These are phyloP conservation scores for Cytospora schulzeri DNA, from an alignment of 2,329 filamentous ascomycete genomes.

Conservation along the genomic window DNA sequence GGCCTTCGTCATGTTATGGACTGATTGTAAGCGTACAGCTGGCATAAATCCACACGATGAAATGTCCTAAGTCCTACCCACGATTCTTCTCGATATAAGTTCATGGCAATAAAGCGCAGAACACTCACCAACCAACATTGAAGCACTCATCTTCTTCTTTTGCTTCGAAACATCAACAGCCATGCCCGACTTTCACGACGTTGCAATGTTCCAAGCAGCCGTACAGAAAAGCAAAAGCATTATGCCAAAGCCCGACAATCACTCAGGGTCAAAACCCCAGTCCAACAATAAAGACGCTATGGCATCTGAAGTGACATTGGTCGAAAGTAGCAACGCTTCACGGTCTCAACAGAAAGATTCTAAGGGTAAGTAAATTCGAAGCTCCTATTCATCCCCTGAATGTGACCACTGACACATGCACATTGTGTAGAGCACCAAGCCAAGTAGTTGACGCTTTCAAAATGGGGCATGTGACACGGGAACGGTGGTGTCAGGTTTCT, in stretches of 20 bases:
- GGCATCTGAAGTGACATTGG: constrained; percentile 5
- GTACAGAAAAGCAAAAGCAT: constrained; percentile 7
- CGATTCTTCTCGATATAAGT: too few relatives aligned
- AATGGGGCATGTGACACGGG: not conserved
- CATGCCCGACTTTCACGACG: constrained; percentile 9
- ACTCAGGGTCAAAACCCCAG: too few relatives aligned
- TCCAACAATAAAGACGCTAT: not conserved
- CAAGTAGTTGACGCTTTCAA: not conserved
- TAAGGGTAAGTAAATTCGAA: not conserved
- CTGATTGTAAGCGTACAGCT: too few relatives aligned
- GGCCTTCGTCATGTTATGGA: too few relatives aligned
- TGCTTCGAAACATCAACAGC: not conserved
- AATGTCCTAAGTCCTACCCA: too few relatives aligned
- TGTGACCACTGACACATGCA: not conserved
- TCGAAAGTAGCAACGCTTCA: not conserved
- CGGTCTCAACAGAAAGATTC: not conserved
- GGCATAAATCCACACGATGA: too few relatives aligned
- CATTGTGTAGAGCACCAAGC: not conserved
- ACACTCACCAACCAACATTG: too few relatives aligned
- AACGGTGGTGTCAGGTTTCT: not conserved
- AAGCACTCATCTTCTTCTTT: not conserved
- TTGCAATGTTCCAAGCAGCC: constrained; percentile 14
- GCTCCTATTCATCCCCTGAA: not conserved
- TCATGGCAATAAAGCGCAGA: too few relatives aligned
- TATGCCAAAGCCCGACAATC: not conserved